Conservation (phyloP, 192 early-diverging fungal genomes). For the Coemansia sp. region DNA sequence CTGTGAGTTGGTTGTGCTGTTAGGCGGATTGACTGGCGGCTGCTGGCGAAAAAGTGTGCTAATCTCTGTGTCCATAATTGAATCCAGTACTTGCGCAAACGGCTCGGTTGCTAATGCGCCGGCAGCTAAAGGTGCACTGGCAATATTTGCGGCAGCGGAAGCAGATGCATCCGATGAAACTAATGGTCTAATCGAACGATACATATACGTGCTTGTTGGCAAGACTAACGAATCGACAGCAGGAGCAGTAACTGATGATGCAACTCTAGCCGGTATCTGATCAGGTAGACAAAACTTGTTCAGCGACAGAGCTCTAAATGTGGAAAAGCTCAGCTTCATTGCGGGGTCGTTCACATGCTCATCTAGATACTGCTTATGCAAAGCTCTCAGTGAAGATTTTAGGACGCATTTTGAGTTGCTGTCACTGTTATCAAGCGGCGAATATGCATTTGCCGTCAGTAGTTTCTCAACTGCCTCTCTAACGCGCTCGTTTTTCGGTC, state of each 20-base stretch:
- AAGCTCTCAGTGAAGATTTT: constrained; percentile 12
- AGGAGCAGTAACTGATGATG: background rate
- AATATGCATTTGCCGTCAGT: constrained; percentile 2
- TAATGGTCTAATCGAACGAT: background rate
- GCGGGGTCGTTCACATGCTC: background rate
- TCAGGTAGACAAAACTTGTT: constrained; percentile 8
- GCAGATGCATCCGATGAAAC: background rate
- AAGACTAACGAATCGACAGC: background rate
- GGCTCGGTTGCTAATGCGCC: background rate
- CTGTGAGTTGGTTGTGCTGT: background rate
- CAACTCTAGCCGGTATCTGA: background rate
- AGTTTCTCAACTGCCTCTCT: constrained; percentile 6
- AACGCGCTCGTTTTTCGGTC: constrained; percentile 16
- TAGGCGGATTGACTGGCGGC: background rate
- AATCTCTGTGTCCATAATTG: background rate
- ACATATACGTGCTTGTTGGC: background rate
- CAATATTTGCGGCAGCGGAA: background rate
- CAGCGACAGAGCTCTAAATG: constrained; percentile 23
- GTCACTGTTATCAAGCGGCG: background rate
- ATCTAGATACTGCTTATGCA: constrained; percentile 22
- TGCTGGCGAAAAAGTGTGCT: background rate
- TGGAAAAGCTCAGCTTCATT: constrained; percentile 22
- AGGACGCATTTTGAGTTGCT: background rate
- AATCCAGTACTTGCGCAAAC: background rate
- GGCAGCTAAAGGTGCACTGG: too few species aligned